Evolutionary conservation across 345 rosid species (phyloP).

Genomic region (Citrus sp.): DNA sequence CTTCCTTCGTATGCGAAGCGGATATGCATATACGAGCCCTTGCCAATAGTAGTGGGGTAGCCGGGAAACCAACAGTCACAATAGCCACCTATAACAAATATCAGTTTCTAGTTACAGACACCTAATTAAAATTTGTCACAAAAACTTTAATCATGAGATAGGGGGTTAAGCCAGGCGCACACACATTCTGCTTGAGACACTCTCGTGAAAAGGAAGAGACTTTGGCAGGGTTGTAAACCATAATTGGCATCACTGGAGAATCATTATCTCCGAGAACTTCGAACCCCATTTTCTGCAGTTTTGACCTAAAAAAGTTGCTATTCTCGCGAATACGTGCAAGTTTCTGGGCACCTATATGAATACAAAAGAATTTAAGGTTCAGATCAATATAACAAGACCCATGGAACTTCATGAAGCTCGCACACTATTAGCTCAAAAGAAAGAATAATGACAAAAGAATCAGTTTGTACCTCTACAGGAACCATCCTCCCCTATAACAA

Average conservation of each 20-base stretch:
- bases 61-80: conserved; percentile 63
- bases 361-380: neutral
- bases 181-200: conserved; percentile 72
- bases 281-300: conserved; percentile 88
- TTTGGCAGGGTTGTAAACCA: conserved; percentile 96
- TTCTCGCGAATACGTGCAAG: conserved; percentile 87
- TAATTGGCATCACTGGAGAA: conserved; percentile 96
- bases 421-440: neutral
- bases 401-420: neutral
- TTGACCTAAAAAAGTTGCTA: conserved; percentile 93
- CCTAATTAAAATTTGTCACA: neutral
- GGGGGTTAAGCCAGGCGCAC: neutral
- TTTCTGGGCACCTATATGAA: conserved; percentile 73
- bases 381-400: neutral
- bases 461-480: conserved; percentile 64
- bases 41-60: conserved; percentile 69
- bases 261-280: conserved; percentile 97
- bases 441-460: neutral
- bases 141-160: neutral
- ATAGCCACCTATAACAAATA: conserved; percentile 46
- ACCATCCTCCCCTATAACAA: conserved; percentile 93
- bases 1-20: conserved; percentile 71
- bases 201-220: conserved; percentile 94
- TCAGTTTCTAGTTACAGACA: neutral
- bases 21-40: conserved; percentile 89